Evolutionary conservation across 768 basidiomycete genomes (phyloP).

Genomic region (Gautieria morchelliformis): DNA sequence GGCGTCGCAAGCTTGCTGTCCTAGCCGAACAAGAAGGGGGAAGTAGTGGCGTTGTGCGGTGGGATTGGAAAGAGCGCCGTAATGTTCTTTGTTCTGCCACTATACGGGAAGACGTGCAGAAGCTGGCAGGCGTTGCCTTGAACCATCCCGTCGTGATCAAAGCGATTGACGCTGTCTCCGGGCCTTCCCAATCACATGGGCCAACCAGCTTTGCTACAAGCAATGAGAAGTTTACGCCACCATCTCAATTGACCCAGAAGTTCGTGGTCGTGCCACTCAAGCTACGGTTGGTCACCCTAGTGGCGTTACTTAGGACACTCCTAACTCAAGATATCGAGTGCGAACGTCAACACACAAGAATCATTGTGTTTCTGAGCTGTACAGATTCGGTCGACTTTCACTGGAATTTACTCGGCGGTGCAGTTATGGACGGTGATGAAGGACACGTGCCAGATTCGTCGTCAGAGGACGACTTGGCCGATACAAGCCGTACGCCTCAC

Average conservation of each 20-base stretch:
- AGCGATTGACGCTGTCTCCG: slow-evolving; percentile 35
- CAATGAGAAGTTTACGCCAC: slow-evolving; percentile 74
- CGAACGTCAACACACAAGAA: slow-evolving; percentile 43
- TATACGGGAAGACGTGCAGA: slow-evolving; percentile 89
- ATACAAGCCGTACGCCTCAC: slow-evolving; percentile 22
- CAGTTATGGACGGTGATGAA: slow-evolving; percentile 47
- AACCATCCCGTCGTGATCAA: slow-evolving; percentile 77
- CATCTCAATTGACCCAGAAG: slow-evolving; percentile 87
- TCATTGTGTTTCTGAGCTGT: slow-evolving; percentile 94
- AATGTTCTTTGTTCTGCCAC: slow-evolving; percentile 96
- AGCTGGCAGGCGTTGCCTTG: slow-evolving; percentile 77
- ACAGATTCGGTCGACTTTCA: slow-evolving; percentile 98
- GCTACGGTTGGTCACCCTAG: slow-evolving; percentile 82
- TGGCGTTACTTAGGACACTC: slow-evolving; percentile 78
- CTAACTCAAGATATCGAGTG: slow-evolving; percentile 44
- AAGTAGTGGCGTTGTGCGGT: slow-evolving; percentile 66
- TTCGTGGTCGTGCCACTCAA: slow-evolving; percentile 87
- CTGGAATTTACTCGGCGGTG: slow-evolving; percentile 72
- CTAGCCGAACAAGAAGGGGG: slow-evolving; percentile 60
- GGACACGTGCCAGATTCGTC: slow-evolving; percentile 16
- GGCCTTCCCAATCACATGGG: neutral
- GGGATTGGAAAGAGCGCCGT: slow-evolving; percentile 76
- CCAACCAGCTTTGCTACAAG: slow-evolving; percentile 13
- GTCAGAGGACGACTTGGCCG: slow-evolving; percentile 15
- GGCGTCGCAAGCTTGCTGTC: slow-evolving; percentile 61